phyloP scores from a whole-genome alignment of 2,329 filamentous ascomycete genomes.

The Colletotrichum chrysophilum region DNA sequence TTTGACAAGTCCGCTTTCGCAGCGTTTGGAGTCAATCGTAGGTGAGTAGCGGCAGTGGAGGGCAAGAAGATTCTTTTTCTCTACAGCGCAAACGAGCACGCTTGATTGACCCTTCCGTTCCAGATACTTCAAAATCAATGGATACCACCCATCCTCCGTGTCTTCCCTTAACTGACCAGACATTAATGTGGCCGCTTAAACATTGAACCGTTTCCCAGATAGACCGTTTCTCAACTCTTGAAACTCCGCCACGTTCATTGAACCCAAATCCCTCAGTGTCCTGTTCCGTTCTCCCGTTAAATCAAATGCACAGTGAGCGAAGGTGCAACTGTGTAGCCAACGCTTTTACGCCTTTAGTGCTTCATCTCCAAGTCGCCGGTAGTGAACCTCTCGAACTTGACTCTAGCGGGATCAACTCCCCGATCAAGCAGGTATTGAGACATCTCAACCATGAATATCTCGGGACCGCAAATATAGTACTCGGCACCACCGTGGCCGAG shows the following conservation, averaged over 20 bases:
- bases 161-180: neutral
- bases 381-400: conserved; percentile 54
- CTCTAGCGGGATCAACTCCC: conserved; percentile 40
- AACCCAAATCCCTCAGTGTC: neutral
- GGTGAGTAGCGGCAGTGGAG: neutral
- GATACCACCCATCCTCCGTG: neutral
- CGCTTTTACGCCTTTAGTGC: neutral
- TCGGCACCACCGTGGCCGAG: conserved; percentile 50
- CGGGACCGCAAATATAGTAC: conserved; percentile 61
- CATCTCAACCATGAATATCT: conserved; percentile 60
- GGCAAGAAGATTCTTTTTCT: neutral
- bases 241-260: neutral
- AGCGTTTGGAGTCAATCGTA: neutral
- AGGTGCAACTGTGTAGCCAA: neutral
- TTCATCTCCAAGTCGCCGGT: conserved; percentile 45
- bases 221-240: neutral
- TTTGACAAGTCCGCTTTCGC: neutral
- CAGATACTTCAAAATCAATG: neutral
- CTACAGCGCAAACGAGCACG: neutral
- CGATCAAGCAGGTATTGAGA: conserved; percentile 44
- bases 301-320: neutral
- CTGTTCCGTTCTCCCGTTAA: neutral
- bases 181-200: neutral
- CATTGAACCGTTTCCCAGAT: neutral
- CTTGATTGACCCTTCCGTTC: neutral